These are phyloP conservation scores for Salix udensis DNA, from an alignment of 345 rosid species.

Conservation along the genomic window DNA sequence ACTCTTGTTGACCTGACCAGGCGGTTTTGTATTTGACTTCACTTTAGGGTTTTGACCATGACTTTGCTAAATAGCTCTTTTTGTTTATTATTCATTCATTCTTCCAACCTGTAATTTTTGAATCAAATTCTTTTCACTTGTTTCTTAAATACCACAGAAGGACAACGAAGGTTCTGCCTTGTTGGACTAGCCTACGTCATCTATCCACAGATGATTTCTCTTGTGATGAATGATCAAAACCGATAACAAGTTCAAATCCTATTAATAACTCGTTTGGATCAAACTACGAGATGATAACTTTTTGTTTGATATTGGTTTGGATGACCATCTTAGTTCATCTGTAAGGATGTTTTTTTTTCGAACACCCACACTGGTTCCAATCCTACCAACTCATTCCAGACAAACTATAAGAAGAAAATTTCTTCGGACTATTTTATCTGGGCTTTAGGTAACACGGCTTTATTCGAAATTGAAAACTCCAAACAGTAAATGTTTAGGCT, in stretches of 20 bases:
- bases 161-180: neutral
- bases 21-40: neutral
- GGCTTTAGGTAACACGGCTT: neutral
- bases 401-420: neutral
- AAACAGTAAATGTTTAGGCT: neutral
- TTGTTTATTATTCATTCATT: neutral
- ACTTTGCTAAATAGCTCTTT: neutral
- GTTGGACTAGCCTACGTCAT: no score
- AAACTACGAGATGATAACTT: neutral
- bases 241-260: neutral
- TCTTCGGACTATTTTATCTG: neutral
- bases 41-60: neutral
- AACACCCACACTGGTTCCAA: neutral
- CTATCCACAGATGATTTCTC: neutral
- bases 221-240: neutral
- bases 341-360: neutral
- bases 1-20: neutral
- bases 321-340: neutral
- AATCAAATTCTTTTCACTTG: neutral
- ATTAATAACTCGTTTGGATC: neutral
- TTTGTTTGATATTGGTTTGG: neutral
- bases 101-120: neutral
- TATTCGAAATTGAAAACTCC: neutral
- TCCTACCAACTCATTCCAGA: neutral
- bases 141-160: neutral